These are phyloP conservation scores for Sanghuangporus baumii DNA, from an alignment of 1,284 basidiomycete genomes.

Conservation along the genomic window DNA sequence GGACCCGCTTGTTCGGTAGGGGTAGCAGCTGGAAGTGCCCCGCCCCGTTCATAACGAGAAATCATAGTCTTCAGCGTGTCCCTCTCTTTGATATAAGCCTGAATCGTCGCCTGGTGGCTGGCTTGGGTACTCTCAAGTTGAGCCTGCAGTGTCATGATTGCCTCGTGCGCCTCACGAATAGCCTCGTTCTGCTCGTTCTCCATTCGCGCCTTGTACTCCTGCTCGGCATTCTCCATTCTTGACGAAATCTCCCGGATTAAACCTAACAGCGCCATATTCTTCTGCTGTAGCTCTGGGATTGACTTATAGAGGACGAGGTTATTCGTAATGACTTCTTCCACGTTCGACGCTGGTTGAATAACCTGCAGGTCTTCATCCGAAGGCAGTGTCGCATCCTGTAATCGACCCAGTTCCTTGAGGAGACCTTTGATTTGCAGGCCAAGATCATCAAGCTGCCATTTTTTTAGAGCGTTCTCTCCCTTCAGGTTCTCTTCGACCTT, in stretches of 20 bases:
- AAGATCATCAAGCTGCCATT: conserved; percentile 80
- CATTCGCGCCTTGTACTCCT: conserved; percentile 56
- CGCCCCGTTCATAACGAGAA: conserved; percentile 38
- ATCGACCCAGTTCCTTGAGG: conserved; percentile 72
- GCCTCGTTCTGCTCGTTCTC: conserved; percentile 76
- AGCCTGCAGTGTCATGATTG: conserved; percentile 73
- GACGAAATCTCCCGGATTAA: conserved; percentile 77
- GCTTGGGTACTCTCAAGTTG: conserved; percentile 70
- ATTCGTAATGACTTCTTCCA: conserved; percentile 81
- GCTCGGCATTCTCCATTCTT: conserved; percentile 76
- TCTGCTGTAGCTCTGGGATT: conserved; percentile 76
- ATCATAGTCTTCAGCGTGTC: conserved; percentile 83
- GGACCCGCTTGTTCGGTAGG: not conserved
- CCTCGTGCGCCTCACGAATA: conserved; percentile 81
- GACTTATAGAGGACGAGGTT: conserved; percentile 87
- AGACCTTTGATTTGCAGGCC: conserved; percentile 81
- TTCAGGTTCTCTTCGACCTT: conserved; percentile 44
- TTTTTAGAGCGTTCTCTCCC: conserved; percentile 68
- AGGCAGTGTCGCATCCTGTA: conserved; percentile 77
- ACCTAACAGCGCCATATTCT: conserved; percentile 85
- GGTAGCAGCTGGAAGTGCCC: conserved; percentile 19
- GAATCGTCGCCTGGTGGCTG: conserved; percentile 63
- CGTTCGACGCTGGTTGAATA: conserved; percentile 47
- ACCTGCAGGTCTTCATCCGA: conserved; percentile 64
- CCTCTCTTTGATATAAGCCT: conserved; percentile 80